Percentiles rank a stretch among this genome's conserved stretches.
Conservation (phyloP, 495 filamentous ascomycete genomes). For the Hypoxylon fuscum region DNA sequence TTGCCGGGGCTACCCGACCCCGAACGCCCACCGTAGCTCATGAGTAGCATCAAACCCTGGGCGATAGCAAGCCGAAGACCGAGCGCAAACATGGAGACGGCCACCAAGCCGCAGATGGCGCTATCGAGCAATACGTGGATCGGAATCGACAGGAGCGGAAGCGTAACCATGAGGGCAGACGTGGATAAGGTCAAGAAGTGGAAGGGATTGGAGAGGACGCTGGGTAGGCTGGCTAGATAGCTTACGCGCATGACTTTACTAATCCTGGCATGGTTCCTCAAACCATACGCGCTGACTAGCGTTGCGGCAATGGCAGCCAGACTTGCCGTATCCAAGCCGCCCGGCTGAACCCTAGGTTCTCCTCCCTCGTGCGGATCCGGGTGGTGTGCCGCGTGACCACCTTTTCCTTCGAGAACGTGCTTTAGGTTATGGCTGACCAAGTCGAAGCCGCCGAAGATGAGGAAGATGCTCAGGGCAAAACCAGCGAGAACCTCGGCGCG, state of each 20-base stretch:
- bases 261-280: conserved; percentile 94
- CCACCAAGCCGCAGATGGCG: conserved; percentile 78
- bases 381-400: conserved; percentile 71
- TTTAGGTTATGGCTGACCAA: conserved; percentile 91
- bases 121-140: conserved; percentile 84
- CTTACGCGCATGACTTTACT: conserved; percentile 80
- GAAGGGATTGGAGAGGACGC: conserved; percentile 85
- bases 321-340: conserved; percentile 82
- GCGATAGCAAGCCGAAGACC: conserved; percentile 83
- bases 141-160: conserved; percentile 81
- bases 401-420: conserved; percentile 75
- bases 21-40: conserved; percentile 70
- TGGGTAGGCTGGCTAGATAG: conserved; percentile 76
- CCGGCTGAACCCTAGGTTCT: conserved; percentile 67
- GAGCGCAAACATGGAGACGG: conserved; percentile 84
- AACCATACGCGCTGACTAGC: conserved; percentile 81
- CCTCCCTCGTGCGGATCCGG: conserved; percentile 65
- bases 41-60: conserved; percentile 91
- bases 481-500: conserved; percentile 92
- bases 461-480: conserved; percentile 94
- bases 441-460: conserved; percentile 96
- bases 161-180: conserved; percentile 78
- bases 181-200: conserved; percentile 92
- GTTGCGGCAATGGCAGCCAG: conserved; percentile 89
- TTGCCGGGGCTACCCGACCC: conserved; percentile 17